Evolutionary conservation across 1,284 basidiomycete genomes (phyloP), one percentile per base, ranked within the genome.

Genomic region (Lignosus rhinocerotis): DNA sequence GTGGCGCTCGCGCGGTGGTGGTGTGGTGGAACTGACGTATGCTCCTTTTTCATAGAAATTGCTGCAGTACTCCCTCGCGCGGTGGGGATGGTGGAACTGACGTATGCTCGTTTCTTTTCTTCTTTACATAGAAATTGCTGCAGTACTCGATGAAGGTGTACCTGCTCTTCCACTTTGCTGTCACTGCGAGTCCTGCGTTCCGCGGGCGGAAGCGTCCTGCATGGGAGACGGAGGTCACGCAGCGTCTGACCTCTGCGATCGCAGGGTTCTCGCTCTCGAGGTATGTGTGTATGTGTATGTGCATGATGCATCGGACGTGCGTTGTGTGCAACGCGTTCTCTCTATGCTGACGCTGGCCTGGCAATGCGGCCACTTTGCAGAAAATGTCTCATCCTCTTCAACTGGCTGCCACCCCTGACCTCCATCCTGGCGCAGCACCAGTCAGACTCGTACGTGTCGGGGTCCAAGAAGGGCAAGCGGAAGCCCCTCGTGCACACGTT

Each of bases 81-180:
- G 44, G 21, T 30, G 9, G 8, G 1, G 39, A 5, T 10, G 41
- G 10, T 17, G 41, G 16, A 10, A 4, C n/a, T 11, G 16, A 14
- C 39, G 11, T 43, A 5, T 21, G 16, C 7, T 17, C 10, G 25
- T 25, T 4, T 25, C 2, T 25, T n/a, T n/a, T n/a, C n/a, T n/a
- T 41, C 31, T 33, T n/a, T 1, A 19, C 34, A 21, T 61, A 92
- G 90, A 93, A 93, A 92, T 68, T 91, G 55, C 84, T 92, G 57
- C 90, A 93, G 76, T 93, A 92, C 70, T 82, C 87, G 25, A 81
- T 93, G 62, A 83, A 84, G 49, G 74, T 92, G 55, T 91, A 87
- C 71, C 77, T 93, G 41, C 70, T 88, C 31, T 85, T 91, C 69
- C 90, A 92, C 70, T 73, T 75, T 43, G 76, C 81, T 6, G 53